Conservation (phyloP, 2,329 filamentous ascomycete species). For the Nemania abortiva region DNA sequence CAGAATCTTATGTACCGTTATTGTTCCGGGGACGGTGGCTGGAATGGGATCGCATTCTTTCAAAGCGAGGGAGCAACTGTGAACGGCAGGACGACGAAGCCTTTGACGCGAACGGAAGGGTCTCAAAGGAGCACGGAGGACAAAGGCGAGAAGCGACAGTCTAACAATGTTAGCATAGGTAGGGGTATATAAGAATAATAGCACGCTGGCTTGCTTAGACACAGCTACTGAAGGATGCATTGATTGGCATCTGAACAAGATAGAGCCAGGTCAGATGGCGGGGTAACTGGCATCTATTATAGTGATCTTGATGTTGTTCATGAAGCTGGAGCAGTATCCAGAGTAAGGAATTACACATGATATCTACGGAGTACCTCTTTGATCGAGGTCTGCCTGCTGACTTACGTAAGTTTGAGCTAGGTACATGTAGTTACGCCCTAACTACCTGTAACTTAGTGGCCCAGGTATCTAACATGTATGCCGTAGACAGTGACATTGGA, state of each 20-base stretch:
- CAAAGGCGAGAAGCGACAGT: constrained; percentile 28
- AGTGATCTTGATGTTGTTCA: neutral
- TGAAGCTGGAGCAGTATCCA: too few relatives aligned
- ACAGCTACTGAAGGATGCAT: constrained; percentile 30
- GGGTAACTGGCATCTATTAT: constrained; percentile 6
- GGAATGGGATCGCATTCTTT: constrained; percentile 51
- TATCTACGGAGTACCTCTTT: too few relatives aligned
- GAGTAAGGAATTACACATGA: too few relatives aligned
- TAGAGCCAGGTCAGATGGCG: constrained; percentile 5
- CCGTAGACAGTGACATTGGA: too few relatives aligned
- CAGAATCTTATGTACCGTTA: constrained; percentile 45
- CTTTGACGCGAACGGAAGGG: constrained; percentile 37
- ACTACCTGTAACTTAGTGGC: too few relatives aligned
- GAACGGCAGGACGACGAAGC: constrained; percentile 36
- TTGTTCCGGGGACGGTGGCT: constrained; percentile 40
- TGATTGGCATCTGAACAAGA: constrained; percentile 35
- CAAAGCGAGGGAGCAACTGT: constrained; percentile 39
- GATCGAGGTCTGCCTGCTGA: neutral
- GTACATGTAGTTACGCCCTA: neutral
- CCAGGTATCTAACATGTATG: too few relatives aligned
- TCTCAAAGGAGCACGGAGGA: constrained; percentile 32
- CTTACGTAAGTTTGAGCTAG: neutral
- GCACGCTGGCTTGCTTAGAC: constrained; percentile 32
- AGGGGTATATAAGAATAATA: constrained; percentile 38
- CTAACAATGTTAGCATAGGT: constrained; percentile 29